Percentiles rank a stretch among this genome's conserved stretches.
Evolutionary conservation across 495 filamentous ascomycete genomes (phyloP).

Genomic region (Annulohypoxylon moriforme): DNA sequence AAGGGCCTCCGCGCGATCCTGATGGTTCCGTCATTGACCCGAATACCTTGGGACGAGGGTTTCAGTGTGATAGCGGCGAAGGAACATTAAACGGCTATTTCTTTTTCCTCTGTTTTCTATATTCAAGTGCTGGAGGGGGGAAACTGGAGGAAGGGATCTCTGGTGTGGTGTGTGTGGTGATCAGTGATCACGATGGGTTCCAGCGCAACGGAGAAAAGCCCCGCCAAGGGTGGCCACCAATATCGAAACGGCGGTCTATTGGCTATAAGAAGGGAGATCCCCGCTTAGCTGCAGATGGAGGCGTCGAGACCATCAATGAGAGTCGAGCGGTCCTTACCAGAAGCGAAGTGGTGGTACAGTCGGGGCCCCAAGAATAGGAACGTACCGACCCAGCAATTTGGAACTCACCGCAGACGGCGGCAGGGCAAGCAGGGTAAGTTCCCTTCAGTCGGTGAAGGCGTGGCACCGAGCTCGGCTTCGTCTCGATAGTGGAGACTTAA

Average conservation of each 20-base stretch:
- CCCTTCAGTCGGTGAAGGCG: slow-evolving; percentile 35
- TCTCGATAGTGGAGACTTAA: slow-evolving; percentile 2
- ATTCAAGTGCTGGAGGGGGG: slow-evolving; percentile 8
- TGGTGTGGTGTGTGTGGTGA: slow-evolving; percentile 30
- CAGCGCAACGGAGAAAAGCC: slow-evolving; percentile 45
- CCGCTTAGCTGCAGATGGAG: slow-evolving; percentile 44
- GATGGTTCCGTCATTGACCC: slow-evolving; percentile 38
- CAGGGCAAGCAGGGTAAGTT: slow-evolving; percentile 2
- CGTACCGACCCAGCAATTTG: slow-evolving; percentile 46
- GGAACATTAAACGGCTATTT: slow-evolving; percentile 23
- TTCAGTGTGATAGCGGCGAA: slow-evolving; percentile 17
- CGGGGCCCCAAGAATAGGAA: slow-evolving; percentile 42
- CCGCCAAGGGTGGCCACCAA: slow-evolving; percentile 36
- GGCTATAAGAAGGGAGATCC: slow-evolving; percentile 25
- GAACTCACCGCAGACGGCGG: slow-evolving; percentile 40
- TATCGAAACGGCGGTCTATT: slow-evolving; percentile 38
- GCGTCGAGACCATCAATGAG: slow-evolving; percentile 40
- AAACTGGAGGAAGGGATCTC: slow-evolving; percentile 19
- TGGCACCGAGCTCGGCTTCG: slow-evolving; percentile 26
- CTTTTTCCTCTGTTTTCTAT: slow-evolving; percentile 5
- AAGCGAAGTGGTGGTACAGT: slow-evolving; percentile 28
- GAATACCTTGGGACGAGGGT: slow-evolving; percentile 29
- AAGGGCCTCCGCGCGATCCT: slow-evolving; percentile 21
- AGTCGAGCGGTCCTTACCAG: slow-evolving; percentile 41
- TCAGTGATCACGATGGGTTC: slow-evolving; percentile 43